phyloP scores from a whole-genome alignment of 2,329 filamentous ascomycete species.

The Colletotrichum aenigma region DNA sequence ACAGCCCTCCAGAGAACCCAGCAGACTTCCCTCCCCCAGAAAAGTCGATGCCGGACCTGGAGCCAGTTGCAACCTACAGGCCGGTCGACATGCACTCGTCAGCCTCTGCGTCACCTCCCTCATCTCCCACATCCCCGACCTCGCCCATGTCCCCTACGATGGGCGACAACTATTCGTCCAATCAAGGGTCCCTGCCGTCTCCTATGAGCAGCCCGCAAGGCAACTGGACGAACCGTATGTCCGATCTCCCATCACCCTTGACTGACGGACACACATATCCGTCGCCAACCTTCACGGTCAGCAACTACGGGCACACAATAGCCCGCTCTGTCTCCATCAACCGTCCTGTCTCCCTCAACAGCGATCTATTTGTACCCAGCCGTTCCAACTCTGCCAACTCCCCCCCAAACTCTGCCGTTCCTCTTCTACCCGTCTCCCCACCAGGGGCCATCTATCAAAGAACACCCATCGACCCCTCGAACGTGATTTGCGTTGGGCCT shows the following conservation, averaged over 20 bases:
- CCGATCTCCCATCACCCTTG: slow-evolving; percentile 48
- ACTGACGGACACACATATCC: slow-evolving; percentile 21
- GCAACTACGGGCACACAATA: slow-evolving; percentile 11
- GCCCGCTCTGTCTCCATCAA: background rate
- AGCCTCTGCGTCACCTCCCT: slow-evolving; percentile 27
- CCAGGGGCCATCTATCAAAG: slow-evolving; percentile 44
- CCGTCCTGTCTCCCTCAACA: slow-evolving; percentile 22
- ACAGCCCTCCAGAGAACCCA: slow-evolving; percentile 42
- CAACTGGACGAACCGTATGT: slow-evolving; percentile 43
- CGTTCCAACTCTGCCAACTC: slow-evolving; percentile 30
- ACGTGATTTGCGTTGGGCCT: slow-evolving; percentile 59
- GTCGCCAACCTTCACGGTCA: slow-evolving; percentile 27
- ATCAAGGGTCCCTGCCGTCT: slow-evolving; percentile 49
- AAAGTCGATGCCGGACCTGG: slow-evolving; percentile 38
- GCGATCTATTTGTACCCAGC: slow-evolving; percentile 29
- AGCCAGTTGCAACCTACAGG: slow-evolving; percentile 36
- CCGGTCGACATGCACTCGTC: slow-evolving; percentile 33
- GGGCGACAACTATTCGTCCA: slow-evolving; percentile 39
- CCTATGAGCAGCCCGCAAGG: slow-evolving; percentile 52
- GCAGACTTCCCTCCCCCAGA: slow-evolving; percentile 29
- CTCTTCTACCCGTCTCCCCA: slow-evolving; percentile 28
- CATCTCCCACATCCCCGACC: slow-evolving; percentile 26
- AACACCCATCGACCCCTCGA: slow-evolving; percentile 55
- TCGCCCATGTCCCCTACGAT: slow-evolving; percentile 29
- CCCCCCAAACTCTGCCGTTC: slow-evolving; percentile 23